These are phyloP conservation scores for Neonothopanus nambi DNA, from an alignment of 1,284 basidiomycete species.

Conservation along the genomic window DNA sequence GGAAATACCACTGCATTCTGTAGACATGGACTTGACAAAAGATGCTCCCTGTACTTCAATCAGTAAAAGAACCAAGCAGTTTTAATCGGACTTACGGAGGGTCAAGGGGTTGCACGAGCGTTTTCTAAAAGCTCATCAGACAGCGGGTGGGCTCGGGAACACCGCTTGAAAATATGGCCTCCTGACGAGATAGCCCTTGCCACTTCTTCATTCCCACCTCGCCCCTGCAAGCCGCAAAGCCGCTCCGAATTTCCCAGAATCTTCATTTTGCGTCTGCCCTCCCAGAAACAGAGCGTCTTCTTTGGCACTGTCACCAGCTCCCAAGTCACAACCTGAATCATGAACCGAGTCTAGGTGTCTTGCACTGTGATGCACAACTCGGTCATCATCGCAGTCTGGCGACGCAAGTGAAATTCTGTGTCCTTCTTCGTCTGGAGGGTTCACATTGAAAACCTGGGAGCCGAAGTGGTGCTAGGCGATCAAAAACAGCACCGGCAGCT, in stretches of 20 bases:
- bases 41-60: not conserved
- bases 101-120: slow-evolving; percentile 33
- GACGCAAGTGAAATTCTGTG: slow-evolving; percentile 59
- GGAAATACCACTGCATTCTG: slow-evolving; percentile 33
- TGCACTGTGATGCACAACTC: slow-evolving; percentile 56
- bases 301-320: slow-evolving; percentile 35
- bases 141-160: slow-evolving; percentile 66
- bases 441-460: slow-evolving; percentile 52
- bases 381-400: slow-evolving; percentile 67
- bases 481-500: slow-evolving; percentile 40
- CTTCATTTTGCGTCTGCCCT: slow-evolving; percentile 26
- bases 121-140: slow-evolving; percentile 64
- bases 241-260: slow-evolving; percentile 27
- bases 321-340: slow-evolving; percentile 52
- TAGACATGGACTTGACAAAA: slow-evolving; percentile 20
- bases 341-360: slow-evolving; percentile 44
- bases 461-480: slow-evolving; percentile 65
- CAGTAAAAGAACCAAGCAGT: slow-evolving; percentile 1
- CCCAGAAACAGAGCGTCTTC: slow-evolving; percentile 34
- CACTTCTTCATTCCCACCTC: slow-evolving; percentile 55
- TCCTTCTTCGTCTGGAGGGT: slow-evolving; percentile 64
- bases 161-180: slow-evolving; percentile 69
- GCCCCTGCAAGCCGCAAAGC: slow-evolving; percentile 33
- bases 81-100: slow-evolving; percentile 36
- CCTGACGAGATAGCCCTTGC: slow-evolving; percentile 70